These are phyloP conservation scores for Leccinum subgranulosum DNA, from an alignment of 768 basidiomycete genomes.

Conservation along the genomic window DNA sequence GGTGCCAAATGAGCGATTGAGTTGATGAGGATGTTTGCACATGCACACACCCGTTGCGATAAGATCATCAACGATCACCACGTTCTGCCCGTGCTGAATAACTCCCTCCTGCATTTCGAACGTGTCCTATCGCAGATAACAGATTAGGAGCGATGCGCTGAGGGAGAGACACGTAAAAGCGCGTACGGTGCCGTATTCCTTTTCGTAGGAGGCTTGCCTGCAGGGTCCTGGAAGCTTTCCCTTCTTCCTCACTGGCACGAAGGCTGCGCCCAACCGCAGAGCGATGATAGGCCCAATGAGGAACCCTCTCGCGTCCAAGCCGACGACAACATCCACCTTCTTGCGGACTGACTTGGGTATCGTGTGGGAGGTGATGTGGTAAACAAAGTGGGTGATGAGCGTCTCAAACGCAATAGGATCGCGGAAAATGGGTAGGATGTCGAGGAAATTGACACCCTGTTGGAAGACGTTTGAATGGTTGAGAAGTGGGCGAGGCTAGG, in stretches of 20 bases:
- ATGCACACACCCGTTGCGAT: slow-evolving; percentile 82
- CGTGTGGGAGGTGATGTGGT: slow-evolving; percentile 81
- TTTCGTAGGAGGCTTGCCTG: slow-evolving; percentile 72
- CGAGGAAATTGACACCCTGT: slow-evolving; percentile 88
- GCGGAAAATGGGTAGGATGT: slow-evolving; percentile 91
- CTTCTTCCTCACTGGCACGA: slow-evolving; percentile 91
- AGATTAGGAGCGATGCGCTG: neutral
- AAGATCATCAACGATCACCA: slow-evolving; percentile 90
- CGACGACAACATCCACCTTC: slow-evolving; percentile 91
- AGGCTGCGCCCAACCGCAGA: slow-evolving; percentile 84
- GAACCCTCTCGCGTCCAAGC: slow-evolving; percentile 95
- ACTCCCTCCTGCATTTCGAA: slow-evolving; percentile 94
- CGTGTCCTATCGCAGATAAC: slow-evolving; percentile 56
- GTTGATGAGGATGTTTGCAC: neutral
- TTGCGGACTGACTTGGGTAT: slow-evolving; percentile 54
- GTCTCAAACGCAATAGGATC: slow-evolving; percentile 87
- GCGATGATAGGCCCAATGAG: slow-evolving; percentile 92
- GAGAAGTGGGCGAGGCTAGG: neutral
- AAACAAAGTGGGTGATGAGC: slow-evolving; percentile 82
- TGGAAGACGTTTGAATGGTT: neutral
- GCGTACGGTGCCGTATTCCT: slow-evolving; percentile 89
- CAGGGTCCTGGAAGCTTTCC: slow-evolving; percentile 94
- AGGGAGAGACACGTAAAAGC: slow-evolving; percentile 22
- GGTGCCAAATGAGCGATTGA: slow-evolving; percentile 5
- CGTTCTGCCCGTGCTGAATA: slow-evolving; percentile 77